Evolutionary conservation across 1,284 basidiomycete genomes (phyloP).

Genomic region (Apiotrichum sp.): DNA sequence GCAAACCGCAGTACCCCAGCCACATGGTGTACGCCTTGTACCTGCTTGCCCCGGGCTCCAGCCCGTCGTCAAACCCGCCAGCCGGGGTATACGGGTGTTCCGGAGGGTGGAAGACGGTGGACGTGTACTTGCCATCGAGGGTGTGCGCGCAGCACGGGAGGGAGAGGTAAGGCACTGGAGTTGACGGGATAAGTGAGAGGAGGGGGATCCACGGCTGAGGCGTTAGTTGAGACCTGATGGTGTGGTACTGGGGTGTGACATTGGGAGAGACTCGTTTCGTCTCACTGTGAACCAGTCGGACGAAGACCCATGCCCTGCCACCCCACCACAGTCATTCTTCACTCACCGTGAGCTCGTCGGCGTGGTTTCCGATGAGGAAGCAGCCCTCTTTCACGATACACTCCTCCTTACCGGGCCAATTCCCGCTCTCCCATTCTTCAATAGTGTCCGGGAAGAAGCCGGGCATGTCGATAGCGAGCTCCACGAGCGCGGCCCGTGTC

Average conservation of each 20-base stretch:
- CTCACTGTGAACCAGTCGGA: no score
- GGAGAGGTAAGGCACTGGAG: constrained; percentile 69
- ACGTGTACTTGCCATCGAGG: constrained; percentile 41
- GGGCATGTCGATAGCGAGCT: constrained; percentile 63
- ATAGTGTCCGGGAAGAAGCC: constrained; percentile 38
- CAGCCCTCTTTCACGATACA: constrained; percentile 47
- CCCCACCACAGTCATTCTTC: background rate
- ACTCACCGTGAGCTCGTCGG: constrained; percentile 77
- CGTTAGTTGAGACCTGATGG: background rate
- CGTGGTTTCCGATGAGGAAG: constrained; percentile 91
- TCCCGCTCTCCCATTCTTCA: constrained; percentile 35
- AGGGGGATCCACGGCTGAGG: constrained; percentile 68
- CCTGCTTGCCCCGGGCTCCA: constrained; percentile 57
- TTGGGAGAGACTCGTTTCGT: no score
- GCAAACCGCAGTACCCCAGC: constrained; percentile 62
- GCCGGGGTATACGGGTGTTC: constrained; percentile 29
- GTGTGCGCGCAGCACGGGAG: constrained; percentile 76
- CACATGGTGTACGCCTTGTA: constrained; percentile 78
- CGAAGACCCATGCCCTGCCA: no score
- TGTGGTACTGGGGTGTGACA: no score
- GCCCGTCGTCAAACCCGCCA: constrained; percentile 40
- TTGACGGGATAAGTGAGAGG: constrained; percentile 55
- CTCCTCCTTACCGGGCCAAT: constrained; percentile 25
- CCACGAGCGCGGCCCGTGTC: constrained; percentile 57
- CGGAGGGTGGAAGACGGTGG: constrained; percentile 46